Conservation (phyloP, 371 early-diverging fungal species). For the Lichtheimia ornata region DNA sequence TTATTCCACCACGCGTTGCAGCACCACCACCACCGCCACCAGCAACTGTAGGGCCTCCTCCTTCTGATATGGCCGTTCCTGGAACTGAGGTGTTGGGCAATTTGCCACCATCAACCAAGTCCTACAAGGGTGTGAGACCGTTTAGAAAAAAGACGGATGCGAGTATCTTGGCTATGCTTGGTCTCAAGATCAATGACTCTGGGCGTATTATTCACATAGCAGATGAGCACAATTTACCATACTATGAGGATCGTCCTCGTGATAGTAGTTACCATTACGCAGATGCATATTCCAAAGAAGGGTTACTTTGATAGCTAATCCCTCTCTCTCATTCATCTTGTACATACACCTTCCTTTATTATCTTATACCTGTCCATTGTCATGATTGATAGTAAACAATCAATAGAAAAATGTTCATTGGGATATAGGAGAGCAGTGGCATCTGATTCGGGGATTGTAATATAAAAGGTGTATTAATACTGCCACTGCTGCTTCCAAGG, state of each 20-base stretch:
- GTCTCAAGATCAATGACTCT: slow-evolving; percentile 7
- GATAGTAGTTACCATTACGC: background rate
- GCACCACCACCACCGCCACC: slow-evolving; percentile 6
- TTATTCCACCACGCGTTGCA: slow-evolving; percentile 13
- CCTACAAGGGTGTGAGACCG: background rate
- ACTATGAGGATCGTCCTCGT: background rate
- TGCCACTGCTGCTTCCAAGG: too few relatives aligned
- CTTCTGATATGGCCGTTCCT: background rate
- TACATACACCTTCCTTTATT: too few relatives aligned
- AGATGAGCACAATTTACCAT: slow-evolving; percentile 4
- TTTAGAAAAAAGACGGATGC: background rate
- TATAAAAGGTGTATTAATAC: too few relatives aligned
- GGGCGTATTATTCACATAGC: slow-evolving; percentile 3
- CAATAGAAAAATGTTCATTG: too few relatives aligned
- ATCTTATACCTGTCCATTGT: too few relatives aligned
- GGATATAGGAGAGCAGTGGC: too few relatives aligned
- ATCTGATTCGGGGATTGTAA: too few relatives aligned
- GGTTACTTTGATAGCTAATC: too few relatives aligned
- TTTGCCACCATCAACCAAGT: slow-evolving; percentile 5
- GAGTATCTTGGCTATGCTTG: slow-evolving; percentile 4
- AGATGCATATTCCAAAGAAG: too few relatives aligned
- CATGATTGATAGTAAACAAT: too few relatives aligned
- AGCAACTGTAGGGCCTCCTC: background rate
- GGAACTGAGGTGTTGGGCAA: slow-evolving; percentile 4
- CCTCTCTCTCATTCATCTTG: too few relatives aligned